Base-by-base conservation (phyloP, 257 asterid species). In the Euphrasia confusa region DNA sequence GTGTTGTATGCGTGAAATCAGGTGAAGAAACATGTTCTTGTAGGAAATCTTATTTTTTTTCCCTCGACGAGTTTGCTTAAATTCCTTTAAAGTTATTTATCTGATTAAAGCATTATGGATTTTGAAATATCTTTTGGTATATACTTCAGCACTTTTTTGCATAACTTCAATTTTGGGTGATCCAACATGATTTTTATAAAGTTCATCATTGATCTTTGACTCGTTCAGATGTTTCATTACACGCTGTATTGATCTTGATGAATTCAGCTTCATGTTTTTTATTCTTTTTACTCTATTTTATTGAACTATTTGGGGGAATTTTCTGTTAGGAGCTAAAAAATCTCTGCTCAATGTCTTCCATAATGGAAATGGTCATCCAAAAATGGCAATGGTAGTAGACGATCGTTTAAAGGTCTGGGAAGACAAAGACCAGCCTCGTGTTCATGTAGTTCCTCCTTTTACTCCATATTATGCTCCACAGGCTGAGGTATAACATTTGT, bases 351-450 rank as follows among this genome's bases (percentile, higher is more conserved):
- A 75, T 71, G 99, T 93, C 72, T 93, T 93, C 85, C 93, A 82
- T 77, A 70, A 71, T 75, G 97, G 97, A 35, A 83, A 64, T 68
- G 89, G 99, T 74, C 97, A 93, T 83, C 97, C 97, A 42, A 93
- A 77, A 71, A 83, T 93, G 96, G 91, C 99, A 28, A 89, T 93
- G 99, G 99, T 93, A 54, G 87, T 93, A 70, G 99, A 93, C 67
- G 99, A 93, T 71, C 96, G 99, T 58, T 60, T 85, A 68, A 87
- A 85, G 74, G 99, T 93, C 61, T 93, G 99, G 99, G 99, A 93
- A 64, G 99, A 87, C 56, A 93, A 81, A 80, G 99, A 93, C 71
- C 99, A 93, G 72, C 88, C 95, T 71, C 88, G 95, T 60, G 99
- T 93, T 66, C 99, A 93, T 47, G 99, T 87, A 18, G 99, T 93